Evolutionary conservation across 177 flowering plant genomes (phyloP).

Genomic region (Tripterygium wilfordii): DNA sequence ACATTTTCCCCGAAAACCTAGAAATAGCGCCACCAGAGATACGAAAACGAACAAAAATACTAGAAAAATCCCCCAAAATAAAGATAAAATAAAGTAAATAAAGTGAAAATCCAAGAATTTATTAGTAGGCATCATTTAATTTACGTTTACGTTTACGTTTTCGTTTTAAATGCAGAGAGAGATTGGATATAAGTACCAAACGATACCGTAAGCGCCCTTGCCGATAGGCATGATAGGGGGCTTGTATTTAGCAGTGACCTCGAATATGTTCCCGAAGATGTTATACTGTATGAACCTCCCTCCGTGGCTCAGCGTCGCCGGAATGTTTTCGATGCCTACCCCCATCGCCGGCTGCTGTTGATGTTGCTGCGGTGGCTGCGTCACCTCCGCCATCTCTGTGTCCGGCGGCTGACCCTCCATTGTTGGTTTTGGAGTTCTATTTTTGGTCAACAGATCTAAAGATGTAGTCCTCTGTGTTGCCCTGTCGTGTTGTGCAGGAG

Average conservation of each 20-base stretch:
- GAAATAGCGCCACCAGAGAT: neutral
- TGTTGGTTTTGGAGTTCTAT: no score
- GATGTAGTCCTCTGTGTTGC: no score
- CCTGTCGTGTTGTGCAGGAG: no score
- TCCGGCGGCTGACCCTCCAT: no score
- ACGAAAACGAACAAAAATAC: slow-evolving; percentile 1
- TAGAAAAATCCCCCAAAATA: neutral
- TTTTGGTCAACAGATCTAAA: no score
- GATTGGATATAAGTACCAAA: slow-evolving; percentile 56
- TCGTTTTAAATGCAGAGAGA: neutral
- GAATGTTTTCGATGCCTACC: slow-evolving; percentile 47
- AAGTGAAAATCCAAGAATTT: no score
- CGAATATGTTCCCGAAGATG: slow-evolving; percentile 92
- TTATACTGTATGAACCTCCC: slow-evolving; percentile 93
- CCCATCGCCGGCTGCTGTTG: no score
- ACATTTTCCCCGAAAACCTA: no score
- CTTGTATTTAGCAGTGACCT: slow-evolving; percentile 85
- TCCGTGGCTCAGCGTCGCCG: slow-evolving; percentile 82
- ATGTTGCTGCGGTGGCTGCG: slow-evolving; percentile 7
- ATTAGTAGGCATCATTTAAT: no score
- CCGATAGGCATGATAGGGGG: slow-evolving; percentile 99
- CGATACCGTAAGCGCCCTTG: slow-evolving; percentile 98
- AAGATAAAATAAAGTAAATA: neutral
- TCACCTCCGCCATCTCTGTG: no score
- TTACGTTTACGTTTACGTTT: no score